Evolutionary conservation across 2,329 filamentous ascomycete species (phyloP), one percentile per base, ranked within the genome.

Genomic region (Ophiostoma montium): DNA sequence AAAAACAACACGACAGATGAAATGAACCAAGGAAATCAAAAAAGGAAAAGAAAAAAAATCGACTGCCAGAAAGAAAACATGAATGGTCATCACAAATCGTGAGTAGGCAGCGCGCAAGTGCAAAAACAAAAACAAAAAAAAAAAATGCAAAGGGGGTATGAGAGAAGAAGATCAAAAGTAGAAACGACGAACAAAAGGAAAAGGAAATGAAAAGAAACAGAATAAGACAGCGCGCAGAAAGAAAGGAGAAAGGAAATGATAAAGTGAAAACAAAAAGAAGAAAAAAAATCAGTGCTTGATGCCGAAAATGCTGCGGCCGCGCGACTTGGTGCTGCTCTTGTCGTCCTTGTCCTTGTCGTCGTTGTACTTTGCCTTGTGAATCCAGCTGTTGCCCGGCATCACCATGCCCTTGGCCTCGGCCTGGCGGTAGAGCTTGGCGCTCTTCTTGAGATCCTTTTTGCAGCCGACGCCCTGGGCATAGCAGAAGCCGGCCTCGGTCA

Each of bases 361-460:
- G 52, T 82, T 78, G 63, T 96, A 96, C 62, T 96, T 96, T 50
- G 87, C 69, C 65, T 96, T 96, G 71, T 95, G 89, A 58, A 96
- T 96, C 90, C 92, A 98, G 71, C 88, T 95, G 63, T 96, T 96
- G 49, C 92, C 92, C 50, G 95, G 84, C 88, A 96, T 96, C 65
- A 80, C 94, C 72, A 95, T 89, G 7, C 92, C 92, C 66, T 92
- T 92, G 21, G 83, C 80, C 63, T 95, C 92, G 6, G 92, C 92
- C 70, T 82, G 75, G 19, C 92, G 82, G 63, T 96, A 96, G 59
- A 92, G 87, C 53, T 79, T 84, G 52, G 92, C 90, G 46, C 86
- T 90, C 68, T 89, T 95, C 70, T 88, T 95, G 61, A 95, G 70
- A 61, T 96, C 86, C 67, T 96, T 98, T 71, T 92, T 95, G 63